Evolutionary conservation across 192 early-diverging fungal genomes (phyloP).

Genomic region (Entomortierella lignicola): DNA sequence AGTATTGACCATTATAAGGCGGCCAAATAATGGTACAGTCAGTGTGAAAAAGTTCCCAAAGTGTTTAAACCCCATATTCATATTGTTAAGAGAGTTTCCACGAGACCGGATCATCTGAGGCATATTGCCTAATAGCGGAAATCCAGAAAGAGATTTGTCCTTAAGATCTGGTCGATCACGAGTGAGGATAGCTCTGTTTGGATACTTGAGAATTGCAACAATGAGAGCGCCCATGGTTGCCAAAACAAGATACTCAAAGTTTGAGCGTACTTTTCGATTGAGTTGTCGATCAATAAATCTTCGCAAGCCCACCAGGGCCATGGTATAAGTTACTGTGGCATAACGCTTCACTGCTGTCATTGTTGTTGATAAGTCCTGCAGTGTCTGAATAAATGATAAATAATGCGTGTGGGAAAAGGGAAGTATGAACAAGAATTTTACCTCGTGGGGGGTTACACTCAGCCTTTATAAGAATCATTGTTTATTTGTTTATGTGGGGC

Average conservation of each 20-base stretch:
- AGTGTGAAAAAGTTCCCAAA: conserved; percentile 10
- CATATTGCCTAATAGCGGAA: conserved; percentile 33
- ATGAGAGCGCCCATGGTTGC: conserved; percentile 18
- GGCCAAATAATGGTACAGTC: conserved; percentile 40
- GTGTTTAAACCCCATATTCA: conserved; percentile 2
- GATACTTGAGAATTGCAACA: conserved; percentile 36
- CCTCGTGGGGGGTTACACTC: too few species aligned
- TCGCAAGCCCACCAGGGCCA: conserved; percentile 27
- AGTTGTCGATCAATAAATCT: conserved; percentile 22
- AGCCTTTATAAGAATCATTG: too few species aligned
- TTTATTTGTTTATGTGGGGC: too few species aligned
- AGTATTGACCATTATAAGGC: conserved; percentile 24
- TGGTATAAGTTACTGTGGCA: background rate
- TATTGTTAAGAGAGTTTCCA: background rate
- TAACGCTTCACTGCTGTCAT: background rate
- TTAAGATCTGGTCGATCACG: conserved; percentile 29
- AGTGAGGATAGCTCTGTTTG: conserved; percentile 36
- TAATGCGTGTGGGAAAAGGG: background rate
- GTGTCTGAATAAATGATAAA: background rate
- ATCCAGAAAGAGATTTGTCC: conserved; percentile 9
- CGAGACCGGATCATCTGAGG: background rate
- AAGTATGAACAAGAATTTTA: too few species aligned
- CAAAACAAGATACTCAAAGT: conserved; percentile 31
- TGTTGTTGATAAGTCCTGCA: background rate
- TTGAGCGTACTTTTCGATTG: conserved; percentile 18